Conservation (phyloP, 1,284 basidiomycete species). For the Xanthoconium separans region DNA sequence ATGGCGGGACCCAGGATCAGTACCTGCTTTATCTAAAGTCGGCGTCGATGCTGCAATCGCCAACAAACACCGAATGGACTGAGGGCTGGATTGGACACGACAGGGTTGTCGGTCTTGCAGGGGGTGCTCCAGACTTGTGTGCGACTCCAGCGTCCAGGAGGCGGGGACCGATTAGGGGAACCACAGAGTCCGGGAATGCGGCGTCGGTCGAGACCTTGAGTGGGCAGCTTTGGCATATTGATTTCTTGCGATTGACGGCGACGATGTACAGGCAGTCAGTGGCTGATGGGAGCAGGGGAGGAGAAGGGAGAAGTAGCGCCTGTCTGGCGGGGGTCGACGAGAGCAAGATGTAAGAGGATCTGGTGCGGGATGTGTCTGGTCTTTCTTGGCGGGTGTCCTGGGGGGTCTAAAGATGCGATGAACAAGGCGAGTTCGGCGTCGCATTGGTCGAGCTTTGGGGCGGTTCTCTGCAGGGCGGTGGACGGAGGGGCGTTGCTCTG, state of each 20-base stretch:
- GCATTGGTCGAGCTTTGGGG: slow-evolving; percentile 17
- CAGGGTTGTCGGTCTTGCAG: slow-evolving; percentile 4
- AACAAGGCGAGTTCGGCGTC: slow-evolving; percentile 20
- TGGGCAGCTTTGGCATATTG: slow-evolving; percentile 20
- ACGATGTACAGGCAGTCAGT: slow-evolving; percentile 22
- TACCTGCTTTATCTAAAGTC: too few species aligned
- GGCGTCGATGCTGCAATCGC: slow-evolving; percentile 17
- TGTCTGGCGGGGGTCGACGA: slow-evolving; percentile 25
- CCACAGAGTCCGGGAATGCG: slow-evolving; percentile 4
- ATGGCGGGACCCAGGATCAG: too few species aligned
- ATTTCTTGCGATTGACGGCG: slow-evolving; percentile 8
- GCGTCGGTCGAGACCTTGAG: slow-evolving; percentile 19
- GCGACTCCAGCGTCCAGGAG: slow-evolving; percentile 17
- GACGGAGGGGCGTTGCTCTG: not conserved
- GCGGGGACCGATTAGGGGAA: slow-evolving; percentile 16
- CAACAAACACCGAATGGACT: slow-evolving; percentile 15
- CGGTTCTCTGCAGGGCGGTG: slow-evolving; percentile 17
- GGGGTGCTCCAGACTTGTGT: slow-evolving; percentile 29
- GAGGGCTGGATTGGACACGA: slow-evolving; percentile 1
- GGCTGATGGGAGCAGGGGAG: slow-evolving; percentile 4
- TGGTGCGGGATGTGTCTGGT: slow-evolving; percentile 9
- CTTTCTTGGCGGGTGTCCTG: slow-evolving; percentile 6
- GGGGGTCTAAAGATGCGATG: not conserved
- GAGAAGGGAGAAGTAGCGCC: slow-evolving; percentile 20
- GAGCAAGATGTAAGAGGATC: slow-evolving; percentile 11